These are phyloP conservation scores for Eucalyptus urophylla DNA, from an alignment of 345 rosid species.

Conservation along the genomic window DNA sequence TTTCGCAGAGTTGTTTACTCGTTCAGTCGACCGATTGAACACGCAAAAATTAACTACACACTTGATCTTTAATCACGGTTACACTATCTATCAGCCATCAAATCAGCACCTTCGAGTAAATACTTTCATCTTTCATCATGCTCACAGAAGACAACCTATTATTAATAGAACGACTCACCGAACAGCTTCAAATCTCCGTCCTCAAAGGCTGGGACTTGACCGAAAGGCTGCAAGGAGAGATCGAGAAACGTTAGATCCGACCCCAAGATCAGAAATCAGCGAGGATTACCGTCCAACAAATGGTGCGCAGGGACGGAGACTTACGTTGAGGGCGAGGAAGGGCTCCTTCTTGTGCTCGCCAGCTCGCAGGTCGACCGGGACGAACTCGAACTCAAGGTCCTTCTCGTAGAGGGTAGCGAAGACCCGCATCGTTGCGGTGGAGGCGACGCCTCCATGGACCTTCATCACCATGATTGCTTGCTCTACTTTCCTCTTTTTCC, in stretches of 20 bases:
- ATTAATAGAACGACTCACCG: conserved; percentile 11
- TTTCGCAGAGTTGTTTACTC: neutral
- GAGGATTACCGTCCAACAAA: neutral
- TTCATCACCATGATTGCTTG: neutral
- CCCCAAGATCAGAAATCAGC: neutral
- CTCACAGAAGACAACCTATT: neutral
- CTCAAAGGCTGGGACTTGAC: conserved; percentile 63
- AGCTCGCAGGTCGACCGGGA: conserved; percentile 1
- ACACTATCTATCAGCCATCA: neutral
- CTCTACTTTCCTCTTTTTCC: neutral
- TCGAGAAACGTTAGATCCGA: conserved; percentile 41
- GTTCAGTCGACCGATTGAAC: neutral
- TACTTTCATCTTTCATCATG: neutral
- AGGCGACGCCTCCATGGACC: conserved; percentile 1
- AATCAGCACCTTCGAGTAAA: neutral
- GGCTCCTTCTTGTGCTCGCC: conserved; percentile 20
- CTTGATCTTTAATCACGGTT: neutral
- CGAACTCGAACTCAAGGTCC: conserved; percentile 12
- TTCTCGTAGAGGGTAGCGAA: conserved; percentile 10
- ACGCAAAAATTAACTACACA: neutral
- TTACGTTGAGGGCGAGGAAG: neutral
- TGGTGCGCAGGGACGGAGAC: neutral
- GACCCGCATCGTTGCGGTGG: conserved; percentile 7
- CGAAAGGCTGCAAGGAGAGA: conserved; percentile 56
- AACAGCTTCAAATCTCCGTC: conserved; percentile 58